A percentile compares a stretch with the other conserved stretches of the same genome.
Evolutionary conservation across 163 green algal species (phyloP).

Genomic region (Coccomyxa subellipsoidea): DNA sequence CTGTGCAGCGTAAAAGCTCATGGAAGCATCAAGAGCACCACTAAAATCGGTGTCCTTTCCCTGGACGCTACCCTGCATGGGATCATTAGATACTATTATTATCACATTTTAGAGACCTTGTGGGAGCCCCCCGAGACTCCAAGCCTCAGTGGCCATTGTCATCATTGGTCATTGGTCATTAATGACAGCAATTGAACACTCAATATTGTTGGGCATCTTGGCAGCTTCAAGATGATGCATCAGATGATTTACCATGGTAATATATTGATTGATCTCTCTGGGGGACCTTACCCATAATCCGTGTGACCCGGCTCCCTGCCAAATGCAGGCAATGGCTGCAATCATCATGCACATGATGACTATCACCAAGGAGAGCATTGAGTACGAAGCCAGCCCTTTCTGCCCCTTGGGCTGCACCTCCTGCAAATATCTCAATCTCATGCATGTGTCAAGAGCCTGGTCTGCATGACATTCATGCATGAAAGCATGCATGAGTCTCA

Average conservation of each 20-base stretch:
- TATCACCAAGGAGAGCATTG: neutral
- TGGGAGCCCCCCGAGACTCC: no score
- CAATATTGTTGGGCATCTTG: no score
- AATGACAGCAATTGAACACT: no score
- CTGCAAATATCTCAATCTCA: neutral
- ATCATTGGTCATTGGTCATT: no score
- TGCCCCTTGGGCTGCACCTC: neutral
- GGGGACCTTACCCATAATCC: neutral
- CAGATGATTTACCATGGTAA: no score
- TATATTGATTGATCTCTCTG: neutral
- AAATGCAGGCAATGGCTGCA: conserved; percentile 21
- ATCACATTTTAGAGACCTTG: no score
- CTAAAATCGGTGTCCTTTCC: conserved; percentile 12
- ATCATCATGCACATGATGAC: conserved; percentile 1
- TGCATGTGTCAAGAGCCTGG: neutral
- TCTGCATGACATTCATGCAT: neutral
- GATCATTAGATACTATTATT: no score
- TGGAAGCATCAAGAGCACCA: conserved; percentile 8
- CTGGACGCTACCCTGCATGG: neutral
- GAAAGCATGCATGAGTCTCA: neutral
- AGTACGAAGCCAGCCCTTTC: neutral
- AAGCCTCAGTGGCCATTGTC: no score
- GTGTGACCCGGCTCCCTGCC: neutral
- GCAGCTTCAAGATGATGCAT: no score
- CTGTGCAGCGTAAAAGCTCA: conserved; percentile 24